Percentiles rank a stretch among this genome's conserved stretches.
phyloP scores from a whole-genome alignment of 306 rosid species.

The Nissolia schottii region DNA sequence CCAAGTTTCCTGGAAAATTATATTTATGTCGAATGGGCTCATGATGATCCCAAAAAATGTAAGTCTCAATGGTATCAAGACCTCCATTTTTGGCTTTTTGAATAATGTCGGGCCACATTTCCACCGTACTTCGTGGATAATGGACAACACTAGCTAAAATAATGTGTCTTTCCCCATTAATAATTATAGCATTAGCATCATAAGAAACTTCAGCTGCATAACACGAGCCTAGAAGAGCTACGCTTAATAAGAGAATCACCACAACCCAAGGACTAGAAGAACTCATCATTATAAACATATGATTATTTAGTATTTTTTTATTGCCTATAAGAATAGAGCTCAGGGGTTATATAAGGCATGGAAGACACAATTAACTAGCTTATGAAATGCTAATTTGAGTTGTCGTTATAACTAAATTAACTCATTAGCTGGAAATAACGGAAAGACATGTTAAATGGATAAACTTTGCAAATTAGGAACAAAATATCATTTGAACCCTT shows the following conservation, averaged over 20 bases:
- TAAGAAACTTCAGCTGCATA: neutral
- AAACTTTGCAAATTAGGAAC: neutral
- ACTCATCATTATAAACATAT: neutral
- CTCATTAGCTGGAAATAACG: neutral
- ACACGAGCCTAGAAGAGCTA: neutral
- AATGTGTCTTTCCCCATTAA: constrained; percentile 26
- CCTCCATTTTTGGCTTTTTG: constrained; percentile 28
- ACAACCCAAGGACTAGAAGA: neutral
- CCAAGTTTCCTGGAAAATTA: constrained; percentile 26
- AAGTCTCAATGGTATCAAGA: constrained; percentile 29
- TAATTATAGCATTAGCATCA: constrained; percentile 24
- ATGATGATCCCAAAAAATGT: constrained; percentile 32
- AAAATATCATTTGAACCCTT: neutral
- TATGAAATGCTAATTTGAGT: neutral
- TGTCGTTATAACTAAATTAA: neutral
- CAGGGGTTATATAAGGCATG: neutral
- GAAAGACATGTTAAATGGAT: neutral
- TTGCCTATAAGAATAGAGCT: neutral
- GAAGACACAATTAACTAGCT: neutral
- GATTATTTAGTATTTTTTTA: neutral
- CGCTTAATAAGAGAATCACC: neutral
- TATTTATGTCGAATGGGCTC: constrained; percentile 10
- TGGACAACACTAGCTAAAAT: constrained; percentile 26
- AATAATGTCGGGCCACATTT: constrained; percentile 36
- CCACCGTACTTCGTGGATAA: constrained; percentile 13